Evolutionary conservation across 2,329 filamentous ascomycete genomes (phyloP).

Genomic region (Fusarium cicatricum): DNA sequence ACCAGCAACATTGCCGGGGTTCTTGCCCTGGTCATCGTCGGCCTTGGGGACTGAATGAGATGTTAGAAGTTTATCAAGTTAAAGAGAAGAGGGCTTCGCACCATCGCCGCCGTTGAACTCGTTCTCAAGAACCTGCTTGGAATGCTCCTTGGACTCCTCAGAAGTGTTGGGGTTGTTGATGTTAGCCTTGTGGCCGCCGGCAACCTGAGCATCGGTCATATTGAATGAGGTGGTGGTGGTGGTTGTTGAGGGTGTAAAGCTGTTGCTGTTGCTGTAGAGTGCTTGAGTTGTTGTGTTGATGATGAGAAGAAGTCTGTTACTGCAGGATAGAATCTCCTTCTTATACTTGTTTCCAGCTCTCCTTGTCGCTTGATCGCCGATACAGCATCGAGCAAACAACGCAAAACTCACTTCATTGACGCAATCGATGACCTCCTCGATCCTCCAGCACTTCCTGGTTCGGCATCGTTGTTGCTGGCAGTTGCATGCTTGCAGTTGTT

Average conservation of each 20-base stretch:
- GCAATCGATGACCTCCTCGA: conserved; percentile 26
- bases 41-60: conserved; percentile 41
- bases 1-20: conserved; percentile 61
- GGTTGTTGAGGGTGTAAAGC: neutral
- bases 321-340: conserved; percentile 5
- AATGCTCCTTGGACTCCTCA: conserved; percentile 64
- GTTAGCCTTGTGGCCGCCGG: conserved; percentile 67
- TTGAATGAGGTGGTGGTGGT: conserved; percentile 42
- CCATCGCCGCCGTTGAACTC: conserved; percentile 55
- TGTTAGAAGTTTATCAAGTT: neutral
- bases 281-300: conserved; percentile 2
- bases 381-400: neutral
- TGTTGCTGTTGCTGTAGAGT: neutral
- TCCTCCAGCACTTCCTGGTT: neutral
- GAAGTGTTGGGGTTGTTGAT: conserved; percentile 65
- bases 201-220: conserved; percentile 61
- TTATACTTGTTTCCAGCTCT: conserved; percentile 19
- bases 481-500: conserved; percentile 1
- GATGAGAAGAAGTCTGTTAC: neutral
- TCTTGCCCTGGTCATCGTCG: conserved; percentile 54
- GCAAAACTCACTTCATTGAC: conserved; percentile 25
- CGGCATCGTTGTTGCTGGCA: neutral
- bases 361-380: conserved; percentile 5
- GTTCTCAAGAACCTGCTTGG: conserved; percentile 59
- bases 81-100: conserved; percentile 11